Base-by-base conservation (phyloP, 257 asterid genomes). In the Cinchona pubescens region DNA sequence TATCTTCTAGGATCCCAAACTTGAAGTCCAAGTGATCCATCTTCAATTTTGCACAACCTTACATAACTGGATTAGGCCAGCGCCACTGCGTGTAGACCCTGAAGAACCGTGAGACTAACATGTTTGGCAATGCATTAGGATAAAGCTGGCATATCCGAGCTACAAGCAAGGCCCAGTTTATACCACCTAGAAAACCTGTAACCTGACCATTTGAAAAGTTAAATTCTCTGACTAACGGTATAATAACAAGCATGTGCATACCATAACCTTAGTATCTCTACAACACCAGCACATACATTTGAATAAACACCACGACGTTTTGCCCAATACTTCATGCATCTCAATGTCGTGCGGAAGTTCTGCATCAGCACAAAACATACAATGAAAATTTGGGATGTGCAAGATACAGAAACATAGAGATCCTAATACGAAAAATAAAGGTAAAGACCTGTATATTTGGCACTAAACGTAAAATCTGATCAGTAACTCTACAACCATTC, bases 31-130 rank as follows among this genome's bases (percentile, higher is more conserved):
- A 93, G 87, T 72, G 88, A 97, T 61, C 89, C 85, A 79, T 96
- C 98, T 78, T 89, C 92, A 78, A 93, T 93, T 75, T 85, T n/a
- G n/a, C 90, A 80, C 97, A 96, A 38, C 93, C n/a, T n/a, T n/a
- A 97, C 96, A 87, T 90, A 77, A 95, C 96, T 43, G 99, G 98
- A 75, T 90, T 91, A 40, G 98, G 96, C 99, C 99, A 95, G n/a
- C 92, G 92, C 99, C 99, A 96, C 79, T 83, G 62, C 29, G 94
- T 95, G 80, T 90, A 95, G 23, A 95, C 96, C 60, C 96, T 87
- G 83, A 91, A 95, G 79, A 92, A 92, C 5, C 97, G 97, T 79
- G 97, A 91, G 69, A 95, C 92, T 72, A 95, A 83, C 99, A 95
- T 95, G 72, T 98, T 92, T 19, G 99, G 96, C 80, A 82, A 82